These are phyloP conservation scores for Inonotus hispidus DNA, from an alignment of 1,284 basidiomycete species.

Conservation along the genomic window DNA sequence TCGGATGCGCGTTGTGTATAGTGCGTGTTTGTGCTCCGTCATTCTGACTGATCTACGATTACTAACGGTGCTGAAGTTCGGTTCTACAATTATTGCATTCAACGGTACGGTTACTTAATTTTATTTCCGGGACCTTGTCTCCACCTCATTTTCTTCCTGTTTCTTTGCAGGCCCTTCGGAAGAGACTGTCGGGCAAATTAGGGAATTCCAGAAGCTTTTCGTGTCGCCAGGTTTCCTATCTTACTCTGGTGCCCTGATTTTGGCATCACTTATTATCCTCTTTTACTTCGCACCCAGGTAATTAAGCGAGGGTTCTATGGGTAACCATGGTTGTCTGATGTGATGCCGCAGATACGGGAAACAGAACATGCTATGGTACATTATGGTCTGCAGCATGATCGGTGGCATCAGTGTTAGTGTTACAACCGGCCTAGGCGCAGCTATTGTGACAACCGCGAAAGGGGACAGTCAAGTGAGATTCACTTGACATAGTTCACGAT, in stretches of 20 bases:
- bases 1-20: constrained; percentile 55
- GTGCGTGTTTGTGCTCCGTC: constrained; percentile 26
- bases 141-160: not conserved
- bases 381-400: constrained; percentile 58
- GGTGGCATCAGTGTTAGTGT: constrained; percentile 65
- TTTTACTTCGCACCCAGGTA: constrained; percentile 41
- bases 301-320: not conserved
- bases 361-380: constrained; percentile 62
- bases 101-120: constrained; percentile 37
- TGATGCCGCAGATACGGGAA: constrained; percentile 43
- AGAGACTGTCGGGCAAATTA: constrained; percentile 53
- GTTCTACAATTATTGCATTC: constrained; percentile 40
- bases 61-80: constrained; percentile 7
- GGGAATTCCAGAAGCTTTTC: constrained; percentile 54
- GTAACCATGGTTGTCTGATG: not conserved
- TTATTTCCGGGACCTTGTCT: not conserved
- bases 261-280: constrained; percentile 32
- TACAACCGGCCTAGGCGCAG: constrained; percentile 59
- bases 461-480: constrained; percentile 35
- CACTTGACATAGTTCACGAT: not conserved
- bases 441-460: constrained; percentile 57
- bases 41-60: not conserved
- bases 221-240: constrained; percentile 57
- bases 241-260: constrained; percentile 43
- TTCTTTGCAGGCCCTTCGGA: constrained; percentile 37